These are phyloP conservation scores for Choiromyces venosus DNA, from an alignment of 495 filamentous ascomycete genomes.

Conservation along the genomic window DNA sequence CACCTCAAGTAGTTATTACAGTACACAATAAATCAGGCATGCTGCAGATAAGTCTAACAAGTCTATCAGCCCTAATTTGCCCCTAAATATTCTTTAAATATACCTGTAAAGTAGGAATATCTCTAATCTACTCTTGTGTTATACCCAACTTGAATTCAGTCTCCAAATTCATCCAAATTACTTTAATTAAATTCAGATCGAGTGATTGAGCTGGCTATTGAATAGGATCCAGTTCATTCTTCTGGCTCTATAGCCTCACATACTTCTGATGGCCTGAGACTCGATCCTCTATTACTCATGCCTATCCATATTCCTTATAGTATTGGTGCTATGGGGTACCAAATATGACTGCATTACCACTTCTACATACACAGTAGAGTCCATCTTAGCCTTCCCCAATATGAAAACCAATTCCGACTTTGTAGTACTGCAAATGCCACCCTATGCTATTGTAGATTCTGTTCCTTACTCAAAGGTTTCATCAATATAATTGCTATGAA, in stretches of 20 bases:
- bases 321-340: constrained; percentile 21
- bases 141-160: constrained; percentile 6
- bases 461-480: constrained; percentile 12
- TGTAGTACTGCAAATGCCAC: constrained; percentile 18
- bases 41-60: constrained; percentile 2
- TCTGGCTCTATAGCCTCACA: background rate
- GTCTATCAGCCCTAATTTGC: background rate
- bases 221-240: constrained; percentile 6
- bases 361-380: constrained; percentile 7
- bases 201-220: constrained; percentile 12
- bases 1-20: constrained; percentile 12
- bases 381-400: too few species aligned
- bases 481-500: too few species aligned
- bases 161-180: constrained; percentile 10
- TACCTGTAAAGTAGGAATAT: constrained; percentile 1
- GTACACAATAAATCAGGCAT: constrained; percentile 9
- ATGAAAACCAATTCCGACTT: too few species aligned
- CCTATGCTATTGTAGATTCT: constrained; percentile 12
- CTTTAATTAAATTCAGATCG: constrained; percentile 19
- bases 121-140: background rate
- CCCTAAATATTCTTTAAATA: background rate
- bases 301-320: constrained; percentile 23
- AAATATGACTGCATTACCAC: constrained; percentile 16
- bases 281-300: constrained; percentile 19
- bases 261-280: constrained; percentile 25